phyloP scores from a whole-genome alignment of 2,329 filamentous ascomycete genomes.

The Sarocladiaceae sp. region DNA sequence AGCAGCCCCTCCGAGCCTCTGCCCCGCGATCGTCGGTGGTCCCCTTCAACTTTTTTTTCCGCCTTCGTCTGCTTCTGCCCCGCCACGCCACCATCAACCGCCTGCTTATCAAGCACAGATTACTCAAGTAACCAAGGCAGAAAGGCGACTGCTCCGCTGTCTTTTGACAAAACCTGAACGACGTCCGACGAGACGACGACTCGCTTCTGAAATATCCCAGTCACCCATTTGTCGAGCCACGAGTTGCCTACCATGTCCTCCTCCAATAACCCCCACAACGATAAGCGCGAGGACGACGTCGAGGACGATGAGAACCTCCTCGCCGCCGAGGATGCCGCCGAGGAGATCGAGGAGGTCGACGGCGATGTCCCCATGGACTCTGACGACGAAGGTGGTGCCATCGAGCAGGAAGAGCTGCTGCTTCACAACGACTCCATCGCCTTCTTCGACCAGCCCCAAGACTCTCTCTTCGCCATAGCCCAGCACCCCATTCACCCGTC shows the following conservation, averaged over 20 bases:
- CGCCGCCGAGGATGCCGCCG: constrained; percentile 68
- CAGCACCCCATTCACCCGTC: constrained; percentile 76
- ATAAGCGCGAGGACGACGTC: constrained; percentile 27
- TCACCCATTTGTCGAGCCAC: no score
- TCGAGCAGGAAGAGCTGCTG: constrained; percentile 56
- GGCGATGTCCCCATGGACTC: constrained; percentile 79
- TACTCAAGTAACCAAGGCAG: not conserved
- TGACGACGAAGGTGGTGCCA: constrained; percentile 56
- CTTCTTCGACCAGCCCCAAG: constrained; percentile 84
- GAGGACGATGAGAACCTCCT: constrained; percentile 62
- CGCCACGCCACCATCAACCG: constrained; percentile 1
- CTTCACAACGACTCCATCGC: constrained; percentile 89
- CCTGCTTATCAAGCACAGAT: constrained; percentile 9
- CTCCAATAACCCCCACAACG: constrained; percentile 5
- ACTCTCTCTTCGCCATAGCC: constrained; percentile 91
- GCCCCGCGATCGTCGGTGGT: constrained; percentile 2
- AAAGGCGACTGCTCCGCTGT: no score
- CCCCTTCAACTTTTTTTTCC: constrained; percentile 5
- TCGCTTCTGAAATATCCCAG: not conserved
- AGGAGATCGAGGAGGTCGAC: constrained; percentile 57
- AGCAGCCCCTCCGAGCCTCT: not conserved
- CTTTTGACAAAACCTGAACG: not conserved
- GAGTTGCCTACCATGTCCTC: constrained; percentile 6
- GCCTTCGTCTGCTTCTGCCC: constrained; percentile 3
- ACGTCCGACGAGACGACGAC: not conserved